A percentile compares a stretch with the other conserved stretches of the same genome.
Evolutionary conservation across 495 filamentous ascomycete genomes (phyloP).

Genomic region (Pseudomonodictys pantanalensis): DNA sequence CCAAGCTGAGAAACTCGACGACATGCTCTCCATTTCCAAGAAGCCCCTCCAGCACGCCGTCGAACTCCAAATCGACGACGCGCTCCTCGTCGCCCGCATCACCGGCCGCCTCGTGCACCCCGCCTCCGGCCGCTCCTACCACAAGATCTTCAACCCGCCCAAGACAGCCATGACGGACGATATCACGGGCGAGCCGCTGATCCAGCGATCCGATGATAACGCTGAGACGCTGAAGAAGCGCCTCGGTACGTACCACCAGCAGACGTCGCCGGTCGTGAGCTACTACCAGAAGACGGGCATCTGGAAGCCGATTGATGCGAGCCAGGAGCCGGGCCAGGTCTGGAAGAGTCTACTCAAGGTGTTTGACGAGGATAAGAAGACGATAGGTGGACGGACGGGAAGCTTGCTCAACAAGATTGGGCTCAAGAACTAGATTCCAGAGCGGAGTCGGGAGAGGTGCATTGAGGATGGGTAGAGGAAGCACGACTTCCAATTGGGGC

Average conservation of each 20-base stretch:
- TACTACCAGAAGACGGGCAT: conserved; percentile 98
- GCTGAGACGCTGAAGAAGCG: conserved; percentile 96
- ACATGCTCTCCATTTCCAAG: conserved; percentile 71
- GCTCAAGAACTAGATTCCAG: conserved; percentile 40
- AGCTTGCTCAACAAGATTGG: conserved; percentile 49
- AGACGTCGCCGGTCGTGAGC: conserved; percentile 85
- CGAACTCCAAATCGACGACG: conserved; percentile 95
- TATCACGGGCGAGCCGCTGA: conserved; percentile 90
- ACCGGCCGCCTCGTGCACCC: conserved; percentile 95
- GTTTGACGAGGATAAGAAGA: conserved; percentile 62
- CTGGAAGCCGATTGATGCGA: conserved; percentile 94
- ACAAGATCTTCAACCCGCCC: conserved; percentile 98
- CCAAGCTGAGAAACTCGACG: conserved; percentile 90
- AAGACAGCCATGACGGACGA: conserved; percentile 93
- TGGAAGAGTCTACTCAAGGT: conserved; percentile 89
- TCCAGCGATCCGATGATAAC: conserved; percentile 96
- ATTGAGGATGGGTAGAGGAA: not conserved
- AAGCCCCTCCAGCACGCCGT: conserved; percentile 88
- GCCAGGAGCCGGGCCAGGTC: conserved; percentile 91
- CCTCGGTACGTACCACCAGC: conserved; percentile 85
- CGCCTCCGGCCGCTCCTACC: conserved; percentile 92
- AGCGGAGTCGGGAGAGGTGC: not conserved
- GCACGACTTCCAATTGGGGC: not conserved
- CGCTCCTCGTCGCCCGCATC: conserved; percentile 89
- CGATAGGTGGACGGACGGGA: conserved; percentile 36